Percentiles rank a stretch among this genome's conserved stretches.
These are phyloP conservation scores for Globisporangium mamillatum DNA, from an alignment of 352 stramenopile genomes.

Conservation along the genomic window DNA sequence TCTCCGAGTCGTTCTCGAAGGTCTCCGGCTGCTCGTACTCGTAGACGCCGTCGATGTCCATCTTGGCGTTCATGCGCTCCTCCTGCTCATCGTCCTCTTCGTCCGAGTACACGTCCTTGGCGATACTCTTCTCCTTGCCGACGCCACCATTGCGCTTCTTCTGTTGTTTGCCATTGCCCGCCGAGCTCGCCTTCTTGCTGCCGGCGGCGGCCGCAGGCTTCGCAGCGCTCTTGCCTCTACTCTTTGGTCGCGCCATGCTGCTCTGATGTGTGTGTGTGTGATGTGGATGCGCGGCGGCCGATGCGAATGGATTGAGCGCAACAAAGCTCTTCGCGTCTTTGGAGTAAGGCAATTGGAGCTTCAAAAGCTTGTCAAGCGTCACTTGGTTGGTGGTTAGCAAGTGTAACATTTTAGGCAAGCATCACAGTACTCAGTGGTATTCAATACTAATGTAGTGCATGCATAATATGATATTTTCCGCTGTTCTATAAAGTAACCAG, in stretches of 20 bases:
- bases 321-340: not conserved
- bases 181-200: conserved; percentile 22
- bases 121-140: conserved; percentile 23
- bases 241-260: conserved; percentile 24
- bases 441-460: not conserved
- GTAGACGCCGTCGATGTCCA: conserved; percentile 80
- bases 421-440: not conserved
- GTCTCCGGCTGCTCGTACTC: conserved; percentile 77
- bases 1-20: conserved; percentile 90
- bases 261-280: conserved; percentile 2
- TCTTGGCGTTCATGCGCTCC: conserved; percentile 52
- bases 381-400: conserved; percentile 16
- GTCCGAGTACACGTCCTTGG: conserved; percentile 77
- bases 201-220: conserved; percentile 5
- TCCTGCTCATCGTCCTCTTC: conserved; percentile 74
- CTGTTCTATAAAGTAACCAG: too few species aligned
- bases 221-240: conserved; percentile 20
- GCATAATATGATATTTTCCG: not conserved
- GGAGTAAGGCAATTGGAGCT: conserved; percentile 3
- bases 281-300: not conserved
- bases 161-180: conserved; percentile 18
- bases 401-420: not conserved
- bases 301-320: conserved; percentile 6
- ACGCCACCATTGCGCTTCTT: conserved; percentile 16
- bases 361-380: conserved; percentile 9